Evolutionary conservation across 257 asterid species (phyloP).

Genomic region (Scutellaria barbata): DNA sequence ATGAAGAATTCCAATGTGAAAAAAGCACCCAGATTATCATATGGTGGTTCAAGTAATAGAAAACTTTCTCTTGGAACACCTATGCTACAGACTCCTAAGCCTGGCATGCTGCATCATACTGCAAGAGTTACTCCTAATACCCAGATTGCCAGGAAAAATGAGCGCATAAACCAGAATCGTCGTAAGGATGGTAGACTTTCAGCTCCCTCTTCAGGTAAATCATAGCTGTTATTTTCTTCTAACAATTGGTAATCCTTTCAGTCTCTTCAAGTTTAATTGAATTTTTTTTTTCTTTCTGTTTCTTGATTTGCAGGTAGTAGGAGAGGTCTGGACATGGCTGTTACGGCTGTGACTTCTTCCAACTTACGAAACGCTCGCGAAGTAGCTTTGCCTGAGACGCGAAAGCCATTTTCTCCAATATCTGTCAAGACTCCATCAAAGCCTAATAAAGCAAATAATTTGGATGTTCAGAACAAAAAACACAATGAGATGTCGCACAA

Average conservation of each 20-base stretch:
- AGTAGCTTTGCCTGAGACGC: constrained; percentile 41
- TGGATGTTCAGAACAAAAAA: constrained; percentile 57
- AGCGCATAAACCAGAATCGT: constrained; percentile 34
- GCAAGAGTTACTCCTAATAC: constrained; percentile 48
- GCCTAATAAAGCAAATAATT: constrained; percentile 51
- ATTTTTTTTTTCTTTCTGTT: background rate
- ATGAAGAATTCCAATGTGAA: constrained; percentile 52
- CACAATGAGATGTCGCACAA: constrained; percentile 55
- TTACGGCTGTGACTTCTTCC: constrained; percentile 47
- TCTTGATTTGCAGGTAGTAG: constrained; percentile 57
- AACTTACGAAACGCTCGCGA: constrained; percentile 41
- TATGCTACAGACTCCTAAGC: constrained; percentile 51
- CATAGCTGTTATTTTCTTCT: background rate
- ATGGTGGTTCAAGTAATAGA: constrained; percentile 52
- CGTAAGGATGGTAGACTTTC: constrained; percentile 53
- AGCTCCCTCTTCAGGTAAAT: constrained; percentile 64
- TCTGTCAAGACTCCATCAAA: constrained; percentile 65
- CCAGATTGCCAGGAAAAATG: constrained; percentile 41
- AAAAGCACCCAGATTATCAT: constrained; percentile 57
- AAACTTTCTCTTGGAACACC: constrained; percentile 55
- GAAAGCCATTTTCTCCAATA: constrained; percentile 87
- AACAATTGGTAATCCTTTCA: background rate
- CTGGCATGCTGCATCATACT: constrained; percentile 36
- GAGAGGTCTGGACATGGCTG: constrained; percentile 65
- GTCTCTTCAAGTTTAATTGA: constrained; percentile 7